Evolutionary conservation across 2,329 filamentous ascomycete species (phyloP), one percentile per base, ranked within the genome.

Genomic region (Huntiella decipiens): DNA sequence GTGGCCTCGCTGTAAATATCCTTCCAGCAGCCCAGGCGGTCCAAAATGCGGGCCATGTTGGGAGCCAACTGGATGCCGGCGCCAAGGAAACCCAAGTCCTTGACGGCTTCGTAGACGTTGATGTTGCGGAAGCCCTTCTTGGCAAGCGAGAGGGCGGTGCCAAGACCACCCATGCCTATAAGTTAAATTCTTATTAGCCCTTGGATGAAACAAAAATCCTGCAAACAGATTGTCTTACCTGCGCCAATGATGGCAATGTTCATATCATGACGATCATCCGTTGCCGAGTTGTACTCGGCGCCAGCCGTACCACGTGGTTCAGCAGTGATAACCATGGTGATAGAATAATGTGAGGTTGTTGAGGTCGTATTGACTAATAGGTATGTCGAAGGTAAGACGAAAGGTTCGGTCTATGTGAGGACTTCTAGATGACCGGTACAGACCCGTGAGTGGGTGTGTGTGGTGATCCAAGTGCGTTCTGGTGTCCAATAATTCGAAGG

Each of bases 51-150:
- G 3, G 78, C 77, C 70, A 88, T 81, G 53, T 91, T 92, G 0
- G 83, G 83, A 0, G 83, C 81, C 48, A 88, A 67, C 58, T 92
- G 84, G 52, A 91, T 88, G 4, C 84, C 84, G 1, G 84, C 84
- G 17, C 84, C 84, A 1, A 88, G 82, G 54, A 88, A 88, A 4
- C 82, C 82, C 3, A 88, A 68, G 52, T 75, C 72, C 4, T 77
- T 73, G 0, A 82, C 82, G 33, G 69, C 72, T 58, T 88, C 83
- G 58, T 77, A 88, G 43, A 88, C 73, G 46, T 79, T 67, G 55
- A 88, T 78, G 48, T 80, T 65, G 52, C 67, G 73, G 61, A 88
- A 87, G 5, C 82, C 83, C 54, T 77, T 75, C 61, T 80, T 80
- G 36, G 82, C 81, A 33, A 88, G 70, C 10, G 81, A 73, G 33